phyloP scores from a whole-genome alignment of 2,329 filamentous ascomycete species.

The Leptographium lundbergii region DNA sequence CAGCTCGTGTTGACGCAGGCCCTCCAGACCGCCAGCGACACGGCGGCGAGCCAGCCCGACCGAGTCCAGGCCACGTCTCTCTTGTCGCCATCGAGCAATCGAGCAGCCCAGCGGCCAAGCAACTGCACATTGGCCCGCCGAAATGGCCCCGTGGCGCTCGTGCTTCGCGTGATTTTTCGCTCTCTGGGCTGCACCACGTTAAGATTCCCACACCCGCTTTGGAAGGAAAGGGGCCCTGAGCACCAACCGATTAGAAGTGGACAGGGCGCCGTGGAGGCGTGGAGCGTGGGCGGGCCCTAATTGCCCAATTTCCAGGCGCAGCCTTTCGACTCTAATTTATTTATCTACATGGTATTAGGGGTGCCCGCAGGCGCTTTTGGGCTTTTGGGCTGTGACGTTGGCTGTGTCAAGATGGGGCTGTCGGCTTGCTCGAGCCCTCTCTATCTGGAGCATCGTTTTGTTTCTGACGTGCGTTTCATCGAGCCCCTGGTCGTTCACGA shows the following conservation, averaged over 20 bases:
- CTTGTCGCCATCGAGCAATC: too few relatives aligned
- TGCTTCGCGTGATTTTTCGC: neutral
- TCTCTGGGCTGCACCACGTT: neutral
- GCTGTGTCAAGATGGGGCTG: neutral
- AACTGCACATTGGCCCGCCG: neutral
- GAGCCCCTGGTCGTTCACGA: too few relatives aligned
- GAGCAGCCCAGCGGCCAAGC: too few relatives aligned
- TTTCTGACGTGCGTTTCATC: neutral
- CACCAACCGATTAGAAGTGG: too few relatives aligned
- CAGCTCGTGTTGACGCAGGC: neutral
- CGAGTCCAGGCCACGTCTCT: too few relatives aligned
- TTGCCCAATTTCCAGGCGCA: neutral
- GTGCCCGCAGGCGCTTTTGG: too few relatives aligned
- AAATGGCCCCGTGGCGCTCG: neutral
- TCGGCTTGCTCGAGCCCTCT: neutral
- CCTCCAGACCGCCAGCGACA: neutral
- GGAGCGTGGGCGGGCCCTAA: neutral
- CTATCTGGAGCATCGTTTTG: neutral
- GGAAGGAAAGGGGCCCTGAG: neutral
- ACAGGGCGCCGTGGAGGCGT: neutral
- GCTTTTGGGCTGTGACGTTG: neutral
- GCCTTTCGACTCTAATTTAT: neutral
- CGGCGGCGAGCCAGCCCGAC: too few relatives aligned
- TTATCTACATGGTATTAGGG: neutral
- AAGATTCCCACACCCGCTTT: neutral